phyloP scores from a whole-genome alignment of 306 rosid genomes.

The Carpinus viminea region DNA sequence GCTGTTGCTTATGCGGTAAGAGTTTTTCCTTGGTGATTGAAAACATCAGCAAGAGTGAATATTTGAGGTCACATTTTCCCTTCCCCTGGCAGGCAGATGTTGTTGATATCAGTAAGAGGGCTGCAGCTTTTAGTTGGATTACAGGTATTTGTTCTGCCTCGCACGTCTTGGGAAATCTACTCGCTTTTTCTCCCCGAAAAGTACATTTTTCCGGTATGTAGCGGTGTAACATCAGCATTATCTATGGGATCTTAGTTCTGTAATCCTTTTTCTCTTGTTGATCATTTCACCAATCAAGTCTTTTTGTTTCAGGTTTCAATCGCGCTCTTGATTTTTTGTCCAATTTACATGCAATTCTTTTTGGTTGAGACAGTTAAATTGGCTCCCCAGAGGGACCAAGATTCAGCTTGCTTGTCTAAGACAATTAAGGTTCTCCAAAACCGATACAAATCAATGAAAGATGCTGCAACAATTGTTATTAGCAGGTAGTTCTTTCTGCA shows the following conservation, averaged over 20 bases:
- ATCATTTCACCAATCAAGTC: slow-evolving; percentile 2
- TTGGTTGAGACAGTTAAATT: slow-evolving; percentile 50
- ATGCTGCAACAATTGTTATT: slow-evolving; percentile 56
- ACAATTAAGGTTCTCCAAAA: slow-evolving; percentile 35
- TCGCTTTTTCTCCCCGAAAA: slow-evolving; percentile 52
- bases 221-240: not conserved
- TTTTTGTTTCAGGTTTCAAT: slow-evolving; percentile 64
- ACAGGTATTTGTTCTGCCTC: slow-evolving; percentile 66
- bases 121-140: slow-evolving; percentile 64
- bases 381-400: slow-evolving; percentile 31
- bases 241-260: not conserved
- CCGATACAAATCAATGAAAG: slow-evolving; percentile 63
- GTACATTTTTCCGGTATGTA: slow-evolving; percentile 52
- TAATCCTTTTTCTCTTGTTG: slow-evolving; percentile 2
- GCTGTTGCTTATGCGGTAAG: slow-evolving; percentile 65
- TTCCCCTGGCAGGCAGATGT: slow-evolving; percentile 59
- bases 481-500: slow-evolving; percentile 47
- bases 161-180: slow-evolving; percentile 56
- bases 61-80: slow-evolving; percentile 19
- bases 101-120: slow-evolving; percentile 49
- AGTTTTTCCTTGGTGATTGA: slow-evolving; percentile 16
- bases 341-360: slow-evolving; percentile 71
- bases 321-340: slow-evolving; percentile 55
- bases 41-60: not conserved
- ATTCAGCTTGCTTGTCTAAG: slow-evolving; percentile 44